These are phyloP conservation scores for Phaeosphaeriaceae sp. DNA, from an alignment of 2,329 filamentous ascomycete genomes.

Conservation along the genomic window DNA sequence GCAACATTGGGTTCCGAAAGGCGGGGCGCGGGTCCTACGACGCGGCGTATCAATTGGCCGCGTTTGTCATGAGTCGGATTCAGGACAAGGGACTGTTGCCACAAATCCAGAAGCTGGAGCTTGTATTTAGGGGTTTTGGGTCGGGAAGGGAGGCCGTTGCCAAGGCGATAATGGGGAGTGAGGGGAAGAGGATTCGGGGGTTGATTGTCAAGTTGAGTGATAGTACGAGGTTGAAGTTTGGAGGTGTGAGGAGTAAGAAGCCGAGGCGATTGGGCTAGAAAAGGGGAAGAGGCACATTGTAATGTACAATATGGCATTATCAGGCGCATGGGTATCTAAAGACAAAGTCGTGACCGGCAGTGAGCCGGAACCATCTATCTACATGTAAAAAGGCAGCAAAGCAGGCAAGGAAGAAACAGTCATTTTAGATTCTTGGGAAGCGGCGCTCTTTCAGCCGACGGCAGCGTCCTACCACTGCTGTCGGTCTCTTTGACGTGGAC, in stretches of 20 bases:
- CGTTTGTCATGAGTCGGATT: slow-evolving; percentile 82
- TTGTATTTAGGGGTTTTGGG: slow-evolving; percentile 86
- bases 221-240: slow-evolving; percentile 90
- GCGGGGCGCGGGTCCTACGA: slow-evolving; percentile 82
- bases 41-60: slow-evolving; percentile 86
- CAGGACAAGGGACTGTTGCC: slow-evolving; percentile 79
- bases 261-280: slow-evolving; percentile 76
- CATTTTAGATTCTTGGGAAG: slow-evolving; percentile 48
- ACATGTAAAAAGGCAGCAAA: slow-evolving; percentile 10
- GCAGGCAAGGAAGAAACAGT: slow-evolving; percentile 18
- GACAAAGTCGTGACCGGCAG: too few species aligned
- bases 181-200: slow-evolving; percentile 76
- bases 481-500: slow-evolving; percentile 51
- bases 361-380: slow-evolving; percentile 3
- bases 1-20: slow-evolving; percentile 92
- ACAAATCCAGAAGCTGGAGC: slow-evolving; percentile 77
- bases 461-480: slow-evolving; percentile 51
- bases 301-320: slow-evolving; percentile 32
- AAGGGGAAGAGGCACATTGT: too few species aligned
- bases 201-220: slow-evolving; percentile 84
- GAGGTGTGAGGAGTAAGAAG: slow-evolving; percentile 84
- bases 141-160: slow-evolving; percentile 84
- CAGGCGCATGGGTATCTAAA: slow-evolving; percentile 20
- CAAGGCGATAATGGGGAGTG: slow-evolving; percentile 85
- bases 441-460: slow-evolving; percentile 54